A percentile compares a stretch with the other conserved stretches of the same genome.
Conservation (phyloP, 352 stramenopile species). For the Phytophthora brassicae region DNA sequence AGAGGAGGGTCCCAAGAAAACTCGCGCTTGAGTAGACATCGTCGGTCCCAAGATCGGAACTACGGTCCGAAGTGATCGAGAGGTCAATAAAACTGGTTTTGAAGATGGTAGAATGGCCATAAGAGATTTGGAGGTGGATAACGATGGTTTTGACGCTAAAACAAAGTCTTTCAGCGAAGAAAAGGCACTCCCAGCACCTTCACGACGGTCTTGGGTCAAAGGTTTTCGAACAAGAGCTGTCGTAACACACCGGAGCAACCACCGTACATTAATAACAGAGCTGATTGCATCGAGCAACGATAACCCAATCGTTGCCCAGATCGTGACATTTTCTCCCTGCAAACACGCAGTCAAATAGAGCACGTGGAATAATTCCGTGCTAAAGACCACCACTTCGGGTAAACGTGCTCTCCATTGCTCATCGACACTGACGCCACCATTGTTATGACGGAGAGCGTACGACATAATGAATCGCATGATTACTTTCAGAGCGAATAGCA, state of each 20-base stretch:
- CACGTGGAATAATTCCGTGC: constrained; percentile 24
- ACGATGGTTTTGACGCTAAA: neutral
- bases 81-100: neutral
- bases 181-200: neutral
- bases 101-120: neutral
- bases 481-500: constrained; percentile 14
- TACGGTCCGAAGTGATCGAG: neutral
- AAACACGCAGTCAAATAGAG: constrained; percentile 25
- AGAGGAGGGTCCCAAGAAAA: neutral
- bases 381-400: constrained; percentile 25
- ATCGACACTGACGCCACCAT: neutral
- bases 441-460: constrained; percentile 4
- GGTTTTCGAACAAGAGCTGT: neutral
- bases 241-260: neutral
- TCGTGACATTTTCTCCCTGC: constrained; percentile 3
- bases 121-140: neutral
- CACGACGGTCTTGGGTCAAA: neutral
- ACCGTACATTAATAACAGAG: neutral
- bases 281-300: constrained; percentile 5
- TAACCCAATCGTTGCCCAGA: constrained; percentile 9
- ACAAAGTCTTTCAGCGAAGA: neutral
- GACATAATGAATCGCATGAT: constrained; percentile 12
- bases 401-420: constrained; percentile 17
- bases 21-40: too few species aligned
- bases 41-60: neutral